Conservation (phyloP, 2,329 filamentous ascomycete species). For the Epichloe sylvatica region DNA sequence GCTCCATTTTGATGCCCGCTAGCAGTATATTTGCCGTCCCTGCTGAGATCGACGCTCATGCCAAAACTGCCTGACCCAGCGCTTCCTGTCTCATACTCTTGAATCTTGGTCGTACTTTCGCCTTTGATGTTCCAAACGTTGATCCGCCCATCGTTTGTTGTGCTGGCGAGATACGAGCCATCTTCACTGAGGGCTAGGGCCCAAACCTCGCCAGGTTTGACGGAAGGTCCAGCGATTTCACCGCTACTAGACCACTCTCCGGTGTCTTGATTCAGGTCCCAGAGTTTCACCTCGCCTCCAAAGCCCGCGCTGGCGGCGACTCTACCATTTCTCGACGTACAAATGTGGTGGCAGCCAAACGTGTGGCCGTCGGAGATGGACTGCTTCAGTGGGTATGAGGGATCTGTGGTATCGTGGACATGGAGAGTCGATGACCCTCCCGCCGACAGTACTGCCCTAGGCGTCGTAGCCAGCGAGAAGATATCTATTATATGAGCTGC, state of each 20-base stretch:
- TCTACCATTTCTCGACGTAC: conserved; percentile 52
- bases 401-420: conserved; percentile 58
- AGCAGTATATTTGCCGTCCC: conserved; percentile 72
- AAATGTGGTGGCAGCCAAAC: conserved; percentile 83
- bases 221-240: conserved; percentile 29
- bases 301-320: conserved; percentile 77
- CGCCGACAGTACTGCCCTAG: conserved; percentile 61
- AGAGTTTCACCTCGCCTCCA: conserved; percentile 75
- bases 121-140: conserved; percentile 68
- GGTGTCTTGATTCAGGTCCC: conserved; percentile 47
- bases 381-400: conserved; percentile 65
- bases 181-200: conserved; percentile 74
- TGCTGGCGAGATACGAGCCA: conserved; percentile 72
- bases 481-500: conserved; percentile 73
- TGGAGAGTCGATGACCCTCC: conserved; percentile 74
- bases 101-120: conserved; percentile 48
- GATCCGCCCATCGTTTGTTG: conserved; percentile 74
- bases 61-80: conserved; percentile 74
- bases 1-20: conserved; percentile 87
- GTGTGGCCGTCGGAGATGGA: conserved; percentile 68
- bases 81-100: conserved; percentile 66
- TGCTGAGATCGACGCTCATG: conserved; percentile 67
- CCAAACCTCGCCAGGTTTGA: conserved; percentile 65
- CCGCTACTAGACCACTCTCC: conserved; percentile 34
- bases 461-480: conserved; percentile 67